Evolutionary conservation across 164 flowering plant genomes (phyloP).

Genomic region (Pachysandra terminalis): DNA sequence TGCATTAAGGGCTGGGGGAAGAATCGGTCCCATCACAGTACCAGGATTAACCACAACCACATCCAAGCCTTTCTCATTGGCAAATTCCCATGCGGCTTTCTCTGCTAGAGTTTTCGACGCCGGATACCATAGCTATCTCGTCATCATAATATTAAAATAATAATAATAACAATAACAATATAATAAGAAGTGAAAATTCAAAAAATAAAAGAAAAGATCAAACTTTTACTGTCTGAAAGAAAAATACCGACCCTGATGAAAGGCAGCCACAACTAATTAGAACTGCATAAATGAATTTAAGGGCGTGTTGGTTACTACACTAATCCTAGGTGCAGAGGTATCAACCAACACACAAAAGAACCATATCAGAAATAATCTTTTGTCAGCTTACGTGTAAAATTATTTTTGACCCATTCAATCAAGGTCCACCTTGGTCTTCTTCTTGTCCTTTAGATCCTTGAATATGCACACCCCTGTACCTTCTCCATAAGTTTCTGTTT

Average conservation of each 20-base stretch:
- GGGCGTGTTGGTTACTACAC: neutral
- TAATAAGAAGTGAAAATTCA: neutral
- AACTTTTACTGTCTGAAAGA: neutral
- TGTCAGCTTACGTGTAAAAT: too few relatives aligned
- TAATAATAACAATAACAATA: neutral
- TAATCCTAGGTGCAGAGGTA: neutral
- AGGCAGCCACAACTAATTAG: neutral
- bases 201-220: neutral
- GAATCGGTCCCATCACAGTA: conserved; percentile 81
- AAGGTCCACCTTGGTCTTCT: too few relatives aligned
- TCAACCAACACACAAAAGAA: too few relatives aligned
- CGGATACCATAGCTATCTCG: conserved; percentile 76
- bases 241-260: neutral
- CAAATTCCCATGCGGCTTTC: conserved; percentile 85
- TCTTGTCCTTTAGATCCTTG: too few relatives aligned
- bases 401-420: too few relatives aligned
- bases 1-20: conserved; percentile 69
- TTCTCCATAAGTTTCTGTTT: too few relatives aligned
- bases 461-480: too few relatives aligned
- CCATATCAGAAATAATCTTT: too few relatives aligned
- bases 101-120: conserved; percentile 84
- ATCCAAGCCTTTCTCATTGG: conserved; percentile 66
- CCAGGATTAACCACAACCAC: conserved; percentile 89
- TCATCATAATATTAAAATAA: neutral
- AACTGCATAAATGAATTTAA: neutral